A percentile compares a stretch with the other conserved stretches of the same genome.
phyloP scores from a whole-genome alignment of 495 filamentous ascomycete genomes.

The Xylaria longipes region DNA sequence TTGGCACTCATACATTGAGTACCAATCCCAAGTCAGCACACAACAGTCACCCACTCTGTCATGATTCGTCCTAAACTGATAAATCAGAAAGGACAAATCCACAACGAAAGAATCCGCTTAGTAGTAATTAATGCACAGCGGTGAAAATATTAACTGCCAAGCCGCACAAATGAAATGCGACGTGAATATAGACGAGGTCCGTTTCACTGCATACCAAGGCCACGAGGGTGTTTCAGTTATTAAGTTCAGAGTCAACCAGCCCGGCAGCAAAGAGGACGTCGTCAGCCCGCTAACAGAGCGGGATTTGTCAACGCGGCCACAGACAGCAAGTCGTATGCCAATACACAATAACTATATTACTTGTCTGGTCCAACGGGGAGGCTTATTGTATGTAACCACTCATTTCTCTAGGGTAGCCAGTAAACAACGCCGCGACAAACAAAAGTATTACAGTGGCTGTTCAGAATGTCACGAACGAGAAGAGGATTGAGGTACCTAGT shows the following conservation, averaged over 20 bases:
- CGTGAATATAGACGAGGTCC: not conserved
- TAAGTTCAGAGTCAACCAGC: not conserved
- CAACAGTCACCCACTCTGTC: not conserved
- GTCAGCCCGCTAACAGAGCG: not conserved
- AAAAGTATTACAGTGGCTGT: not conserved
- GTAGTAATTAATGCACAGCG: not conserved
- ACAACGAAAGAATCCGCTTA: not conserved
- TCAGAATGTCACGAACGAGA: not conserved
- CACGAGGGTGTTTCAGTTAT: not conserved
- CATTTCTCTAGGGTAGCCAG: not conserved
- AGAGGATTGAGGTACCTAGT: not conserved
- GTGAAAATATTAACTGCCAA: not conserved
- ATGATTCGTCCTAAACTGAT: constrained; percentile 6
- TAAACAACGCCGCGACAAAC: not conserved
- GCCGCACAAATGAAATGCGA: not conserved
- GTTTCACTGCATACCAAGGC: not conserved
- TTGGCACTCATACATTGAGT: not conserved
- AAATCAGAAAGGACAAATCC: not conserved
- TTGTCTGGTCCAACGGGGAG: not conserved
- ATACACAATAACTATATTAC: not conserved
- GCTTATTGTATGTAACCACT: not conserved
- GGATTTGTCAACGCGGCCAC: not conserved
- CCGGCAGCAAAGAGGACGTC: not conserved
- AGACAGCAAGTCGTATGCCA: not conserved
- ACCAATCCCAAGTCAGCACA: not conserved